These are phyloP conservation scores for Fusarium subtropicale DNA, from an alignment of 2,329 filamentous ascomycete genomes.

Conservation along the genomic window DNA sequence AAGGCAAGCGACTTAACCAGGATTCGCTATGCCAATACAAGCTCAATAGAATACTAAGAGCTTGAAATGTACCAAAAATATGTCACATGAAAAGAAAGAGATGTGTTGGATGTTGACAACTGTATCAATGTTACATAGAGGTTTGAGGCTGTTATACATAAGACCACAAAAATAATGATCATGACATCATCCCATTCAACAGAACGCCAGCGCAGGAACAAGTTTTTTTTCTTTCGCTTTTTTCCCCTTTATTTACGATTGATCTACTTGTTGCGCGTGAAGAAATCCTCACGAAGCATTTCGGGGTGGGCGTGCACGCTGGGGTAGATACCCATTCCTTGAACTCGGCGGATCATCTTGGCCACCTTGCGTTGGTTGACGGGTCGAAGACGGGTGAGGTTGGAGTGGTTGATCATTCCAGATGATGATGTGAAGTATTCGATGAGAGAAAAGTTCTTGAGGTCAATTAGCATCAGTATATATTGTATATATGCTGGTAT, in stretches of 20 bases:
- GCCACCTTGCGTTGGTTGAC: constrained; percentile 94
- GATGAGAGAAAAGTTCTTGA: constrained; percentile 90
- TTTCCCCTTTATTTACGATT: not conserved
- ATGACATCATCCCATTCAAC: constrained; percentile 41
- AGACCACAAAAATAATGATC: constrained; percentile 45
- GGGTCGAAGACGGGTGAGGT: constrained; percentile 80
- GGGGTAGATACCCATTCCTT: constrained; percentile 92
- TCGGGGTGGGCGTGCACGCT: constrained; percentile 91
- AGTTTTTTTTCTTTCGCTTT: constrained; percentile 1
- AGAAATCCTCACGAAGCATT: constrained; percentile 66
- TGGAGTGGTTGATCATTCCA: constrained; percentile 85
- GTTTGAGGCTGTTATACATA: constrained; percentile 53
- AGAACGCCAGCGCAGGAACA: constrained; percentile 24
- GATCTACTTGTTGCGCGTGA: constrained; percentile 35
- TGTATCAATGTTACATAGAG: constrained; percentile 52
- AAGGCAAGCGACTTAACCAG: constrained; percentile 59
- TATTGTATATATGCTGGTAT: not conserved
- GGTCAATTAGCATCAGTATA: constrained; percentile 10
- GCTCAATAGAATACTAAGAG: constrained; percentile 60
- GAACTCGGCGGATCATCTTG: constrained; percentile 88
- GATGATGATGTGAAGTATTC: constrained; percentile 87
- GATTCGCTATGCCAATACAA: constrained; percentile 63
- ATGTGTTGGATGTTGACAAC: constrained; percentile 44
- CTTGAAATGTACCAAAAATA: constrained; percentile 55
- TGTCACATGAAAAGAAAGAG: constrained; percentile 27